Conservation (phyloP, 768 basidiomycete genomes). For the Kwoniella europaea region DNA sequence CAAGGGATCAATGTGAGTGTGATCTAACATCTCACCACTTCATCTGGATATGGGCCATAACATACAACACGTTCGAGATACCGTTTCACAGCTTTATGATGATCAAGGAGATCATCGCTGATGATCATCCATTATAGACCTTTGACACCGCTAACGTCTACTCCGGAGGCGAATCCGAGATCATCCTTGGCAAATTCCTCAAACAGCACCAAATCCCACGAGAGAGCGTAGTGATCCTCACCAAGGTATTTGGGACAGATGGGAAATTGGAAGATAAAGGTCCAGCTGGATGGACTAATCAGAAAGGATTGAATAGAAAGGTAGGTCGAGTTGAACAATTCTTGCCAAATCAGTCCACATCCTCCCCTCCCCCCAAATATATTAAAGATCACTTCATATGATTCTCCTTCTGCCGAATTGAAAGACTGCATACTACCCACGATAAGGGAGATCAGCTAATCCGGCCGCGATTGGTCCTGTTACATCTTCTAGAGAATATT, state of each 20-base stretch:
- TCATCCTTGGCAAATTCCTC: conserved; percentile 75
- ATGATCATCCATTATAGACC: conserved; percentile 19
- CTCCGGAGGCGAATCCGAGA: conserved; percentile 50
- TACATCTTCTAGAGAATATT: conserved; percentile 65
- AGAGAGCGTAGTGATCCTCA: conserved; percentile 80
- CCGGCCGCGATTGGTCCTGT: background rate
- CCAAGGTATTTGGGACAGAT: conserved; percentile 63
- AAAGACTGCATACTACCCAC: too few relatives aligned
- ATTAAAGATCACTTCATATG: too few relatives aligned
- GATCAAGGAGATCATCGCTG: background rate
- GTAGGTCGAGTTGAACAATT: conserved; percentile 19
- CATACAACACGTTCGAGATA: too few relatives aligned
- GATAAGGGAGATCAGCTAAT: background rate
- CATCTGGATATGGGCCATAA: too few relatives aligned
- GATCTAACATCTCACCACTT: background rate
- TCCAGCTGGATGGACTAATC: conserved; percentile 46
- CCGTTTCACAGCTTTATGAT: background rate
- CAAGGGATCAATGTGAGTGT: conserved; percentile 46
- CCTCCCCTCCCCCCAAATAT: too few relatives aligned
- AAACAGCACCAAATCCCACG: conserved; percentile 71
- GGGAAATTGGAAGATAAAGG: conserved; percentile 40
- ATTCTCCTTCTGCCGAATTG: too few relatives aligned
- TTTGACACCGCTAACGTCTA: conserved; percentile 45
- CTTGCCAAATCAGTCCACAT: too few relatives aligned
- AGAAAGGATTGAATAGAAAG: conserved; percentile 43